phyloP scores from a whole-genome alignment of 768 basidiomycete species.

The Amanita subjunquillea region DNA sequence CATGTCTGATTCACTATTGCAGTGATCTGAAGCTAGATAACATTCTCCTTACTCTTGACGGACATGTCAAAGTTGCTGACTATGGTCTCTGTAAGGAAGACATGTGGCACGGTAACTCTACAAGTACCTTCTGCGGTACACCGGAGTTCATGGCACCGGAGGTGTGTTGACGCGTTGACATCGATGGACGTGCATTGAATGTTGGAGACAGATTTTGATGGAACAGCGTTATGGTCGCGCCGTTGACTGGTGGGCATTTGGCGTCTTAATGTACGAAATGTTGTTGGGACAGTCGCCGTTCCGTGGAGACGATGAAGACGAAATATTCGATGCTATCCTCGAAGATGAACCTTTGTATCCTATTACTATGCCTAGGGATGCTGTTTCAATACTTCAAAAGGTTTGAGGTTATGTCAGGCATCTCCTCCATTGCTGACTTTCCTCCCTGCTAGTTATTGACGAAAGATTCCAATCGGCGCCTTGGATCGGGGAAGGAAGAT shows the following conservation, averaged over 20 bases:
- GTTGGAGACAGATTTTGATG: conserved; percentile 71
- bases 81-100: conserved; percentile 99
- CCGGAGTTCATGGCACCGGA: conserved; percentile 99
- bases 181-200: conserved; percentile 3
- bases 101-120: conserved; percentile 95
- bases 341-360: conserved; percentile 98
- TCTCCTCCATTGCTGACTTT: neutral
- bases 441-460: conserved; percentile 61
- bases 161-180: conserved; percentile 32
- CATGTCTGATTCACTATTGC: conserved; percentile 5
- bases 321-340: conserved; percentile 98
- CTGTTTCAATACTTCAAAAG: conserved; percentile 92
- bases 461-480: conserved; percentile 80
- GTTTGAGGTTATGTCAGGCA: conserved; percentile 25
- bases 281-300: conserved; percentile 97
- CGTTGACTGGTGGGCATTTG: conserved; percentile 99
- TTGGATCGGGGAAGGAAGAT: conserved; percentile 86
- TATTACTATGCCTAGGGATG: conserved; percentile 97
- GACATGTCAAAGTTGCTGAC: conserved; percentile 98
- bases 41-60: conserved; percentile 91
- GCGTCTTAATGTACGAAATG: conserved; percentile 98
- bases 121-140: conserved; percentile 98
- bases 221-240: conserved; percentile 98
- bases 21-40: conserved; percentile 98
- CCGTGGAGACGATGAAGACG: conserved; percentile 98